phyloP scores from a whole-genome alignment of 768 basidiomycete species.

The Kwoniella sp. region DNA sequence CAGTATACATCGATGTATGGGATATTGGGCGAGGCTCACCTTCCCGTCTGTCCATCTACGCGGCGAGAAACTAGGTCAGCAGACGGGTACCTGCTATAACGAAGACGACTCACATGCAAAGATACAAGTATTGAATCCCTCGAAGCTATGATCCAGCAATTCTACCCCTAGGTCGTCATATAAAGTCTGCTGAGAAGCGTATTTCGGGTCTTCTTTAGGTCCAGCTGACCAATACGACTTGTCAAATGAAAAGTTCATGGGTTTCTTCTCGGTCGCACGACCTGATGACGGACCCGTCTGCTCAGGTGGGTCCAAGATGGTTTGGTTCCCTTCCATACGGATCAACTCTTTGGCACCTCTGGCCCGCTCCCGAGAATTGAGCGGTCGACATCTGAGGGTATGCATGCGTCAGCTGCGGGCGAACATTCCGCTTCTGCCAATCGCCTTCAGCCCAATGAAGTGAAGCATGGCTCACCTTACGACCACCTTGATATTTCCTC shows the following conservation, averaged over 20 bases:
- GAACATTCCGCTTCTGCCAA: too few species aligned
- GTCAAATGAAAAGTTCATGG: slow-evolving; percentile 87
- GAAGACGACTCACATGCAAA: slow-evolving; percentile 81
- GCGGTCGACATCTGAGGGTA: slow-evolving; percentile 80
- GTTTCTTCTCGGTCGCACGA: slow-evolving; percentile 82
- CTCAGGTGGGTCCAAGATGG: slow-evolving; percentile 88
- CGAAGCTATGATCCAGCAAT: slow-evolving; percentile 89
- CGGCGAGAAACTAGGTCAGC: slow-evolving; percentile 17
- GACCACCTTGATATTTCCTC: slow-evolving; percentile 58
- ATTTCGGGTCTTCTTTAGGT: slow-evolving; percentile 79
- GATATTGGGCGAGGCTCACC: slow-evolving; percentile 21
- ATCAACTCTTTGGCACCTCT: slow-evolving; percentile 92
- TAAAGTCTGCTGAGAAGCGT: slow-evolving; percentile 91
- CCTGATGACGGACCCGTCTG: slow-evolving; percentile 59
- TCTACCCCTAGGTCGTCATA: slow-evolving; percentile 94
- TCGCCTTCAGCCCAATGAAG: too few species aligned
- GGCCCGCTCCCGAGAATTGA: slow-evolving; percentile 89
- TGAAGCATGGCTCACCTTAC: slow-evolving; percentile 56
- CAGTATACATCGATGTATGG: slow-evolving; percentile 9
- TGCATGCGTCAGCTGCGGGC: too few species aligned
- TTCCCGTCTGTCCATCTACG: slow-evolving; percentile 53
- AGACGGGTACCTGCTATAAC: too few species aligned
- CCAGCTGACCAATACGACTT: slow-evolving; percentile 98
- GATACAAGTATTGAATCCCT: slow-evolving; percentile 97
- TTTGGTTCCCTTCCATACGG: slow-evolving; percentile 92